Conservation (phyloP, 139 green algal species). For the Micractinium sp. region DNA sequence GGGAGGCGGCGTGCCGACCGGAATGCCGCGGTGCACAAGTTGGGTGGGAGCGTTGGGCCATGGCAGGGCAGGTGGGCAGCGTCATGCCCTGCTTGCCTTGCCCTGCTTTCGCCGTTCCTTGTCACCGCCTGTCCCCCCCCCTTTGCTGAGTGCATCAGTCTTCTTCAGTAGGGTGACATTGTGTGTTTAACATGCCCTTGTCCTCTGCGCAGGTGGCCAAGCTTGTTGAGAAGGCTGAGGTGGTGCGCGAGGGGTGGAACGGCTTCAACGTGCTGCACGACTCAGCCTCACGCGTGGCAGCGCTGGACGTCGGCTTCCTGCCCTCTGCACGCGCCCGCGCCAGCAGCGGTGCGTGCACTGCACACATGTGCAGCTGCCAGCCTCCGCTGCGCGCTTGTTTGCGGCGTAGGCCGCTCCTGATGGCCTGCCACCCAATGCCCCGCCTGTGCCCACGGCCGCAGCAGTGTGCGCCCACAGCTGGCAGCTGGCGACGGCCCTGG, state of each 20-base stretch:
- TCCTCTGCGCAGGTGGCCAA: conserved; percentile 46
- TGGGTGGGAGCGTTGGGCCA: too few species aligned
- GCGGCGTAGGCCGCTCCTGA: background rate
- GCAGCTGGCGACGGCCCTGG: background rate
- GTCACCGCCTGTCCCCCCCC: too few species aligned
- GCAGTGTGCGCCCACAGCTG: background rate
- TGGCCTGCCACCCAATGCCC: background rate
- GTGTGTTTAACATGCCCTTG: too few species aligned
- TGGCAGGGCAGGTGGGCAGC: too few species aligned
- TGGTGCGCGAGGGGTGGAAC: conserved; percentile 93
- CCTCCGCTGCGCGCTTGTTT: background rate
- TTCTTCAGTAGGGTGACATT: too few species aligned
- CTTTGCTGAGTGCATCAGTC: too few species aligned
- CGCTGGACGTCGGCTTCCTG: conserved; percentile 95
- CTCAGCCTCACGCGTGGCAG: conserved; percentile 85
- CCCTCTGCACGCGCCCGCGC: conserved; percentile 59
- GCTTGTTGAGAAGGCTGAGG: conserved; percentile 61
- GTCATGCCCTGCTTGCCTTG: too few species aligned
- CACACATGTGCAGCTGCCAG: too few species aligned
- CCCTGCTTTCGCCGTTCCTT: too few species aligned
- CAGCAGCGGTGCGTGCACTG: background rate
- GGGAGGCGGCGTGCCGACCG: too few species aligned
- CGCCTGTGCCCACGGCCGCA: background rate
- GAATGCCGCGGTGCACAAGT: too few species aligned
- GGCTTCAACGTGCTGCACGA: conserved; percentile 98